Base-by-base conservation (phyloP, 2,329 filamentous ascomycete genomes). In the Penicillium hesseltinei region DNA sequence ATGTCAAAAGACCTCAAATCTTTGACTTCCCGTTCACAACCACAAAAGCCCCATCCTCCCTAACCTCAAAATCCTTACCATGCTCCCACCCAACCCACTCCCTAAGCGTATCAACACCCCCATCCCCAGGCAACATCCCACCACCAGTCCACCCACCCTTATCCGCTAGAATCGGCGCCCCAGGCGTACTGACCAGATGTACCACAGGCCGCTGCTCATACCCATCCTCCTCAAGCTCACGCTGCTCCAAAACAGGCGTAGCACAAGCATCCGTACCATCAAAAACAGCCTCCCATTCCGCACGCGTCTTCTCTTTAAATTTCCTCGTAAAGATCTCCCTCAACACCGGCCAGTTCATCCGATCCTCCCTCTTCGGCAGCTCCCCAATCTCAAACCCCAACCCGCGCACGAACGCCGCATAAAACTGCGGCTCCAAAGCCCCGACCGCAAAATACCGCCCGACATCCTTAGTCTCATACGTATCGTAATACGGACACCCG, bases 221-320 rank as follows among this genome's bases (percentile, higher is more conserved):
- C 0, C 81, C 81, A 21, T 72, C 76, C n/a, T 71, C 62, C 67
- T 91, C 84, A 43, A 96, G 78, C 75, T 96, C 92, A 0, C 65
- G 69, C 63, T 91, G 90, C 35, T 86, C 87, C 42, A 96, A 78
- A 1, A 97, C 90, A 0, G 93, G 93, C n/a, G 90, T 91, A 62
- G 89, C 91, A 73, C 93, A 97, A 1, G 93, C 93, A 76, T 97
- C 93, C 0, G 90, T 94, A 11, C 89, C 90, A 71, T 96, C 90
- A 71, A 97, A 97, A 6, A 96, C 78, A 4, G 59, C 71, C 75
- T 96, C 93, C 93, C 93, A 97, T 71, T 96, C 88, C 0, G 75
- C 70, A 35, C 92, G 82, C 5, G 88, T 88, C 76, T 86, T 91
- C 44, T 78, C 74, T 71, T 81, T 84, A 73, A 97, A 97, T 0